Base-by-base conservation (phyloP, 2,329 filamentous ascomycete genomes). In the Periconia macrospinosa region DNA sequence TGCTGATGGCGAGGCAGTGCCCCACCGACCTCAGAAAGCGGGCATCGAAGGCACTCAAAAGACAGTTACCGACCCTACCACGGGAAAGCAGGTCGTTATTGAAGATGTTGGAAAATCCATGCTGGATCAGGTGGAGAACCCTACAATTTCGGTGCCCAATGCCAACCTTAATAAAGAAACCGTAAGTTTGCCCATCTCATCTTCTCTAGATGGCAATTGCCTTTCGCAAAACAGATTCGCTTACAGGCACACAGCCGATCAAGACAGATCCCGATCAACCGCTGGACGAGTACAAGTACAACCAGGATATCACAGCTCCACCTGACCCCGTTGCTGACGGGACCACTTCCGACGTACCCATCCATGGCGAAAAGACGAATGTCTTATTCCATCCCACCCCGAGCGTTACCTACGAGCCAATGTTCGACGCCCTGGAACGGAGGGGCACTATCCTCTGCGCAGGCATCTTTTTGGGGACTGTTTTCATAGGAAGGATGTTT, bases 291-390 rank as follows among this genome's bases (percentile, higher is more conserved):
- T 97, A 97, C 74, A 90, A 89, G 59, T 70, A 88, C 53, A 90
- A 86, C 10, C 93, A 97, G 75, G 93, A 97, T 74, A 81, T 96
- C 53, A 96, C 91, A 0, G 90, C 93, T 0, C 93, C 93, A 2
- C 93, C 93, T 1, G 92, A 95, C 61, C 93, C 93, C 0, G 80
- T 96, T 18, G 86, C 87, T 15, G 83, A 87, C 53, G 91, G 91
- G 20, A 86, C 88, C 33, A 97, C 93, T 0, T 92, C 91, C 23
- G 94, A 97, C 74, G 92, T 97, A 1, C 94, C 94, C 2, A 96
- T 97, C 54, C 90, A 92, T 68, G 93, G 92, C 66, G 93, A 97
- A 71, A 97, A 94, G 82, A 97, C 94, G 3, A 97, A 96, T 58
- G 87, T 97, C 17, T 82, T 97, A 30, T 97, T 97, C 75, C 93